Evolutionary conservation across 2,329 filamentous ascomycete species (phyloP), one percentile per base, ranked within the genome.

Genomic region (Stagonosporopsis tanaceti): DNA sequence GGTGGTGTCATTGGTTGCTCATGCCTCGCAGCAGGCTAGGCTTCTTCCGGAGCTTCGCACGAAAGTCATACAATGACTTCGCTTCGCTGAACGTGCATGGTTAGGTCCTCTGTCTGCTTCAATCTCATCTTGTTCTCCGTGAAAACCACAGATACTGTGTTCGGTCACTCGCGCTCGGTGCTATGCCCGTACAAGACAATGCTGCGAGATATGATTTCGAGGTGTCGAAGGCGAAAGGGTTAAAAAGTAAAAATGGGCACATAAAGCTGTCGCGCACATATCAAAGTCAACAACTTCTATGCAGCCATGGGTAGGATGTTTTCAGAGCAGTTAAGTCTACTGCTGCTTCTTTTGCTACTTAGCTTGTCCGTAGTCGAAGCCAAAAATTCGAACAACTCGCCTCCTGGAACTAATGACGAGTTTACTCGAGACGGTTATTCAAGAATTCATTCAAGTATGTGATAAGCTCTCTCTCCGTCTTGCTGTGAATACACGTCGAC

Each of bases 31-130:
- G 39, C 22, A 41, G 24, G 24, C 53, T 51, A 56, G 28, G 28
- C 53, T 34, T 6, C n/a, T 35, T 41, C 14, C 2, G 35, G 41
- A 34, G 41, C 53, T 28, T 56, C 46, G 40, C 53, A 40, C 40
- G 53, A 47, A 35, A 35, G 34, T 17, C 41, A 15, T 20, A 41
- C n/a, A 17, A 41, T 38, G 8, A 20, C 12, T 12, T 34, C 32
- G 12, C 20, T 25, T 41, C 6, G 22, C 38, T 25, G 11, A 15
- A 41, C 12, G 20, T 27, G 38, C 22, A 25, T 14, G 11, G 15
- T 12, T 12, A 41, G 3, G 6, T 3, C 6, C 4, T 40, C 12
- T 12, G 9, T 5, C 38, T 27, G 5, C 2, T 5, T 34, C 7
- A 32, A 32, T 11, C 30, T n/a, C 6, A n/a, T 34, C 12, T n/a